Evolutionary conservation across 306 rosid genomes (phyloP).

Genomic region (Vigna nakashimae): DNA sequence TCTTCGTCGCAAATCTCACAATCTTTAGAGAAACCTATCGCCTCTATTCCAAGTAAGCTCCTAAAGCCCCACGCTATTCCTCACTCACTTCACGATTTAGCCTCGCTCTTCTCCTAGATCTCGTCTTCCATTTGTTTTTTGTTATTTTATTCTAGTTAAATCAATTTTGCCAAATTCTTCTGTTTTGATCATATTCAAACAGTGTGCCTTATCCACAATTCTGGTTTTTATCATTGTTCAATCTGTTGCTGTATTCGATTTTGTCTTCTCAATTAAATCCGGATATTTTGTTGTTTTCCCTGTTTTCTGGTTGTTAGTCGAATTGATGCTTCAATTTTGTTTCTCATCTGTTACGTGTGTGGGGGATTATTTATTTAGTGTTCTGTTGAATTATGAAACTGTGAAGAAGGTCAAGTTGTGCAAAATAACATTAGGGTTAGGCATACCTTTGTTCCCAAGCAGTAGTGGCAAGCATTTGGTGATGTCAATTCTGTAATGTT

Average conservation of each 20-base stretch:
- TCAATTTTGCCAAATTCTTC: neutral
- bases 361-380: neutral
- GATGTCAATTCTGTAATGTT: neutral
- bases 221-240: neutral
- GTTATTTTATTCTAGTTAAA: neutral
- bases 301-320: neutral
- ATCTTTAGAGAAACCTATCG: neutral
- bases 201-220: neutral
- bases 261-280: neutral
- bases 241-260: neutral
- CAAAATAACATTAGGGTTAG: neutral
- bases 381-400: constrained; percentile 1
- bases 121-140: constrained; percentile 14
- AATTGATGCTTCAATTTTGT: neutral
- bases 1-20: constrained; percentile 34
- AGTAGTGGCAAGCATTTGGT: neutral
- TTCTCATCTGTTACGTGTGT: neutral
- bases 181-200: neutral
- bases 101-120: constrained; percentile 27
- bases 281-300: neutral
- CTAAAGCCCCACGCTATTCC: neutral
- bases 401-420: neutral
- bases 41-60: constrained; percentile 41
- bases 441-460: neutral
- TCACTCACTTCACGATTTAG: neutral